A percentile compares a stretch with the other conserved stretches of the same genome.
phyloP scores from a whole-genome alignment of 164 flowering plant genomes.

The Echeveria elegans region DNA sequence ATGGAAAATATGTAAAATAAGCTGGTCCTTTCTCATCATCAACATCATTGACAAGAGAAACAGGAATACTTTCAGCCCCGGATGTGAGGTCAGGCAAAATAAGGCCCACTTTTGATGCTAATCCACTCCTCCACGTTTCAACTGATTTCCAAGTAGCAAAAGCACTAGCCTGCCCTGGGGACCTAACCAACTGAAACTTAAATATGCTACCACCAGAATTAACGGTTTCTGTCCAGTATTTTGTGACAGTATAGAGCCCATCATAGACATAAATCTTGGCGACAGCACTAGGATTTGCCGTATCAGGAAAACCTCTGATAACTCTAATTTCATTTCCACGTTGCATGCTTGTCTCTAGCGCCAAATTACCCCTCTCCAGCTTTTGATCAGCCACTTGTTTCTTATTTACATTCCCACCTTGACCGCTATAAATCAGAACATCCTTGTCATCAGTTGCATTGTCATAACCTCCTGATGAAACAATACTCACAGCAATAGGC shows the following conservation, averaged over 20 bases:
- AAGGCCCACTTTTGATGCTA: slow-evolving; percentile 10
- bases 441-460: slow-evolving; percentile 40
- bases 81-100: slow-evolving; percentile 14
- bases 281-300: slow-evolving; percentile 4
- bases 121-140: slow-evolving; percentile 12
- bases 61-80: slow-evolving; percentile 10
- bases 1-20: slow-evolving; percentile 9
- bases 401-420: slow-evolving; percentile 26
- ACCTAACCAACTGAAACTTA: slow-evolving; percentile 13
- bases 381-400: slow-evolving; percentile 13
- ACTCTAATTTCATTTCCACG: slow-evolving; percentile 15
- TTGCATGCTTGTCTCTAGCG: slow-evolving; percentile 10
- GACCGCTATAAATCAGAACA: slow-evolving; percentile 59
- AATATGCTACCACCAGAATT: slow-evolving; percentile 11
- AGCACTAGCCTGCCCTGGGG: slow-evolving; percentile 10
- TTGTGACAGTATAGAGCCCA: slow-evolving; percentile 12
- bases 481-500: slow-evolving; percentile 46
- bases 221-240: slow-evolving; percentile 14
- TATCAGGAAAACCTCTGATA: slow-evolving; percentile 12
- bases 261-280: slow-evolving; percentile 15
- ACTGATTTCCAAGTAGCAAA: slow-evolving; percentile 13
- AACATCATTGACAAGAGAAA: slow-evolving; percentile 13
- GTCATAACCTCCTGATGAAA: slow-evolving; percentile 54
- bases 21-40: slow-evolving; percentile 13
- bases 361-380: slow-evolving; percentile 16